A percentile compares a stretch with the other conserved stretches of the same genome.
Conservation (phyloP, 2,329 filamentous ascomycete species). For the Fusarium pseudoanthophilum region DNA sequence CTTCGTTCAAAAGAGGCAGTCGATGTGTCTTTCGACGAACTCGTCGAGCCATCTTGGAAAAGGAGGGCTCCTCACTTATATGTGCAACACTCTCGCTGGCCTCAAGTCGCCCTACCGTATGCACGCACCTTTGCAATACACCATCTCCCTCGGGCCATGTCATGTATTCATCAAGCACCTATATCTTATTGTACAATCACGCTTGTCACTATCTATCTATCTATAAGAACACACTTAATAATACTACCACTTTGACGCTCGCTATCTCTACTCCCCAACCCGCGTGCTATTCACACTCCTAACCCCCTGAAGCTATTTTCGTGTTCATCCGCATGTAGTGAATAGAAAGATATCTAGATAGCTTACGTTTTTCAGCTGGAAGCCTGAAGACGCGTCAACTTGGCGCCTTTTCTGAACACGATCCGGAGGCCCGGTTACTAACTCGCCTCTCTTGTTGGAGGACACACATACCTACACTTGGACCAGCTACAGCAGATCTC, state of each 20-base stretch:
- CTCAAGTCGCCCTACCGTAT: constrained; percentile 15
- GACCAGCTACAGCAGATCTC: background rate
- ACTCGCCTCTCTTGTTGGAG: background rate
- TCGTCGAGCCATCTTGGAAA: background rate
- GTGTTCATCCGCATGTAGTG: background rate
- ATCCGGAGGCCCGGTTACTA: background rate
- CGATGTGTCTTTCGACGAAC: background rate
- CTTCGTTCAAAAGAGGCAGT: background rate
- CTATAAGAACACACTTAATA: constrained; percentile 31
- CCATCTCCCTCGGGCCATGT: constrained; percentile 33
- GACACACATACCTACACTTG: background rate
- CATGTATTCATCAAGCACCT: constrained; percentile 36
- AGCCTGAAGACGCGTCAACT: background rate
- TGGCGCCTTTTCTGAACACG: background rate
- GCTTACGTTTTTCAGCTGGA: background rate
- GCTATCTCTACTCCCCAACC: constrained; percentile 7
- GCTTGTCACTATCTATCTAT: constrained; percentile 26
- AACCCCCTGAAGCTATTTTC: background rate
- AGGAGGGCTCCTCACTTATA: constrained; percentile 19
- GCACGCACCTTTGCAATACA: constrained; percentile 14
- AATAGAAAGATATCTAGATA: background rate
- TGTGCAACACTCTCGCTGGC: constrained; percentile 10
- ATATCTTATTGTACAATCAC: constrained; percentile 36
- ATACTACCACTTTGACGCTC: constrained; percentile 24
- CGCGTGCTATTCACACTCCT: constrained; percentile 7